phyloP scores from a whole-genome alignment of 345 rosid genomes.

The Aegle marmelos region DNA sequence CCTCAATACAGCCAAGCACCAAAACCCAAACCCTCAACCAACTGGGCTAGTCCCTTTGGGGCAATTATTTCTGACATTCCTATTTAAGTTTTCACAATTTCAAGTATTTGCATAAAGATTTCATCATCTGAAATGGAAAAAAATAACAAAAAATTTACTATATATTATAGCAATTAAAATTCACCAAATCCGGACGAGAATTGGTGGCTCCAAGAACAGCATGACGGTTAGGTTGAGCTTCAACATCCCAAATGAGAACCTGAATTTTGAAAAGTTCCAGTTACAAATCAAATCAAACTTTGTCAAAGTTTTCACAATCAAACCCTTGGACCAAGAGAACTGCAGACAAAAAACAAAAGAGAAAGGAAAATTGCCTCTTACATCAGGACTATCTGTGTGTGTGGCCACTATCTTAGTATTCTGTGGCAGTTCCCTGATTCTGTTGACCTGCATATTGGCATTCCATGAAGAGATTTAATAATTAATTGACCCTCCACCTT shows the following conservation, averaged over 20 bases:
- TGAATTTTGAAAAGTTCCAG: constrained; percentile 30
- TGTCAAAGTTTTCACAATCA: no score
- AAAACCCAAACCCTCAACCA: no score
- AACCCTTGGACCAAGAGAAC: not conserved
- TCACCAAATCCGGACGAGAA: constrained; percentile 97
- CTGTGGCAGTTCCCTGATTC: constrained; percentile 97
- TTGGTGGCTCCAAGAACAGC: constrained; percentile 91
- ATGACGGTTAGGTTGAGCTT: constrained; percentile 98
- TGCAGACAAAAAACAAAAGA: not conserved
- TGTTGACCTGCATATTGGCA: constrained; percentile 68
- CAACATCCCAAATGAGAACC: constrained; percentile 99
- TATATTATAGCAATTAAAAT: not conserved
- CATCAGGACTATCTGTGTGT: constrained; percentile 99
- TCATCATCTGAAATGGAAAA: not conserved
- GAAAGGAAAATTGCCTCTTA: constrained; percentile 25
- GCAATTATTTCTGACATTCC: not conserved
- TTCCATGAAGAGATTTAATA: not conserved
- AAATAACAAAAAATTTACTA: not conserved
- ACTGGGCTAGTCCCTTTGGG: no score
- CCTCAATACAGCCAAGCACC: no score
- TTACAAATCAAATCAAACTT: not conserved
- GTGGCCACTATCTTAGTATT: constrained; percentile 93
- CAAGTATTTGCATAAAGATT: not conserved
- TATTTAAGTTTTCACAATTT: not conserved
- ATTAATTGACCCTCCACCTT: not conserved